Base-by-base conservation (phyloP, 129 eudicot genomes). In the Solidago caesia region DNA sequence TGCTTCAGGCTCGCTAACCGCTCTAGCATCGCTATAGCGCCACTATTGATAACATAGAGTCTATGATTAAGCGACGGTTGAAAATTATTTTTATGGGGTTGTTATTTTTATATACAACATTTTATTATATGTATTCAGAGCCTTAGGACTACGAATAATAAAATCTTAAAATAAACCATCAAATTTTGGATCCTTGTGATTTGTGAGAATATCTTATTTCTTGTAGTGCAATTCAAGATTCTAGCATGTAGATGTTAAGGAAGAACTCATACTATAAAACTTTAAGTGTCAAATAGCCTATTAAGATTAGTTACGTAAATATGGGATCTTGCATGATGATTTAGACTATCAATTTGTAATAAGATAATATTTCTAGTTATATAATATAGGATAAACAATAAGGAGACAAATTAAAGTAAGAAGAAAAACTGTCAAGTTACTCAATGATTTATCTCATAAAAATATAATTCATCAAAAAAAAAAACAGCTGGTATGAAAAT, bases 401-500 rank as follows among this genome's bases (percentile, higher is more conserved):
- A 33, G 71, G 42, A 59, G 42, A 70, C n/a, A 45, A 4, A 71
- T 21, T 0, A 21, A 71, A 76, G 85, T 44, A 77, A 12, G 80
- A 72, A 82, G 74, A 70, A 71, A 71, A 82, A 76, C 82, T 65
- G 78, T 64, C 64, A 82, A 82, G 82, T 71, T 67, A 76, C 85
- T 82, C 85, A 71, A 76, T 45, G 72, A 25, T 57, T 39, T 70
- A 8, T n/a, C 44, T 10, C 27, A 15, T 10, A 44, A 53, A 51
- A 52, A 65, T 16, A 16, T 33, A 1, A 1, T 33, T 33, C 3
- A 52, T 65, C 53, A 67, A 65, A 42, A 64, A 75, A 55, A 60
- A 21, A 27, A 71, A 70, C 79, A 76, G 81, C 78, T 71, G 77
- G 70, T 47, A 56, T 53, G 77, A 75, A 70, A 70, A 59, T 44